Evolutionary conservation across 2,329 filamentous ascomycete species (phyloP), one percentile per base, ranked within the genome.

Genomic region (Diaporthe capsici): DNA sequence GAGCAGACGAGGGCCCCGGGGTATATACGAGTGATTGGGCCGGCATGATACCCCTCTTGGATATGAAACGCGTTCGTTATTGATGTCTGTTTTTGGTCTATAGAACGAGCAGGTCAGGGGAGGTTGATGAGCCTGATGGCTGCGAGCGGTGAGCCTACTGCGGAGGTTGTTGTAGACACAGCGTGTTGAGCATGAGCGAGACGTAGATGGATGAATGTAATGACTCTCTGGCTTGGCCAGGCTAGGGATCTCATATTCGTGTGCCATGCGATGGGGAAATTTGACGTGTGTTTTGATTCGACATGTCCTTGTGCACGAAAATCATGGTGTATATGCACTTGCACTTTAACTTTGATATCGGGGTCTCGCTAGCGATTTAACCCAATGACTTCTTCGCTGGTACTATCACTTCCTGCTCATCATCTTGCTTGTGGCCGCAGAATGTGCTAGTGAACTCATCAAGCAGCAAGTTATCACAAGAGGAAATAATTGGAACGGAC

Each of bases 1-100:
- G 13, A 70, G 49, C 65, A 39, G 49, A 70, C 37, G 47, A 55
- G 15, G 22, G 57, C 31, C 28, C 25, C 25, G 31, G 47, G 47
- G n/a, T 42, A 37, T 53, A 37, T 13, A 70, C 49, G 51, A 70
- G 44, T 67, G 31, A 51, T 49, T 39, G 65, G 49, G 49, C 65
- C 49, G 65, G 65, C 65, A 55, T 70, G 65, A 70, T 70, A 70
- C 65, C 65, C 65, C 65, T 55, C 15, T 55, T 70, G 65, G 31
- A 55, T 55, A 55, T 70, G 65, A 70, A 55, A 70, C 65, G 65
- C 49, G 34, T 70, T 55, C 65, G 49, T 70, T 70, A 39, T 55
- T 42, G 34, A 13, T 65, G 15, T 28, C 9, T 22, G 3, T 25
- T 68, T 68, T 68, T 28, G 7, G 13, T 28, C 13, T 53, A 53